phyloP scores from a whole-genome alignment of 441 rosid genomes.

The Gossypium trilobum region DNA sequence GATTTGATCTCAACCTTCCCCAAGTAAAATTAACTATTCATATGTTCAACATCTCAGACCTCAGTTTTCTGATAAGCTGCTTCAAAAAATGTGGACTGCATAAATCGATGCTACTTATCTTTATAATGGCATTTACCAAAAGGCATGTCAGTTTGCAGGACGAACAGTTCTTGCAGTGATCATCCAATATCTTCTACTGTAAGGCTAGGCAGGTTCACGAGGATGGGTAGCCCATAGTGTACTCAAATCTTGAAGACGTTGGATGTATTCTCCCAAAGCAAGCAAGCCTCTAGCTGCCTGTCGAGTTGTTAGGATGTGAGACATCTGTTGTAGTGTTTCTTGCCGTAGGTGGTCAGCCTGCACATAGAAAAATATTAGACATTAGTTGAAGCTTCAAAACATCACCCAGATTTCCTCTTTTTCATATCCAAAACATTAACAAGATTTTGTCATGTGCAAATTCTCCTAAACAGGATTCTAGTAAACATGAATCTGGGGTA shows the following conservation, averaged over 20 bases:
- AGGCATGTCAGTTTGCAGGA: constrained; percentile 18
- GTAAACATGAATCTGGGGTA: background rate
- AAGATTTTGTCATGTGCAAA: background rate
- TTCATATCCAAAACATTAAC: background rate
- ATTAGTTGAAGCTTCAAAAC: background rate
- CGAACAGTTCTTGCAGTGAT: constrained; percentile 10
- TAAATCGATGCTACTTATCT: constrained; percentile 20
- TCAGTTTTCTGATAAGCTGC: constrained; percentile 25
- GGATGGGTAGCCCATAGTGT: constrained; percentile 61
- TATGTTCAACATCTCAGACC: constrained; percentile 25
- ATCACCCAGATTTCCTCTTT: background rate
- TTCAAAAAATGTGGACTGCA: constrained; percentile 36
- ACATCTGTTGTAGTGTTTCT: constrained; percentile 78
- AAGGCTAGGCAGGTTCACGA: constrained; percentile 49
- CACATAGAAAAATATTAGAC: background rate
- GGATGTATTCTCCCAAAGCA: constrained; percentile 85
- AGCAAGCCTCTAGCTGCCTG: constrained; percentile 84
- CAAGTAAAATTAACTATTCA: constrained; percentile 19
- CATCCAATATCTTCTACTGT: background rate
- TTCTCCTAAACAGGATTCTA: background rate
- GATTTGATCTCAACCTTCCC: constrained; percentile 17
- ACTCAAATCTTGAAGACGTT: constrained; percentile 69
- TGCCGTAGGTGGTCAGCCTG: constrained; percentile 93
- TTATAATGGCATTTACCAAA: constrained; percentile 16
- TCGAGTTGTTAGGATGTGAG: constrained; percentile 52